Base-by-base conservation (phyloP, 2,329 filamentous ascomycete species). In the Aspergillus sergii region DNA sequence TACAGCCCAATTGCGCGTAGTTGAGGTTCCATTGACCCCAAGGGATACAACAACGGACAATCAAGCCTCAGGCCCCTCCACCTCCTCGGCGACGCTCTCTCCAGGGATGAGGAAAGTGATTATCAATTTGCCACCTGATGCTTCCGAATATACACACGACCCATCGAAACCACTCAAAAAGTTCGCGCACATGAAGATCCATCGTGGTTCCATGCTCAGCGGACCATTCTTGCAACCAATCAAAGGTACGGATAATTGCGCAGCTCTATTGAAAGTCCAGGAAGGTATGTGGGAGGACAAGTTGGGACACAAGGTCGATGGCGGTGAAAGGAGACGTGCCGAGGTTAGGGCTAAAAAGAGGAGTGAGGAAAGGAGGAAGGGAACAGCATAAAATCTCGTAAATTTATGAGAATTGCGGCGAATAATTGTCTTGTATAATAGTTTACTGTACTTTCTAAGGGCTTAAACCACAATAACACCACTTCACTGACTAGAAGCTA, bases 211-310 rank as follows among this genome's bases (percentile, higher is more conserved):
- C 71, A 88, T 85, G 34, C 93, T 98, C 68, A 84, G 84, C 26
- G 94, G 94, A 0, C 91, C 91, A 2, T 91, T 89, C 71, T 86
- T 93, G 7, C 82, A 89, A 74, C 87, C 88, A 5, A 75, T 94
- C 32, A 89, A 91, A 77, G 86, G 86, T 1, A 80, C 81, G 39
- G 78, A 81, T 63, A 85, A 87, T 1, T 80, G 82, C 46, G 88
- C 87, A 10, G 91, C 89, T 12, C 83, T 84, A 58, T 84, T 98
- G 69, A 83, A 84, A 66, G 85, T 92, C 26, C 88, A 89, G 61
- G 94, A 97, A 77, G 93, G 94, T 11, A 90, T 98, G 83, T 98
- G 94, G 95, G 94, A 98, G 82, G 85, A 93, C 72, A 89, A 86
- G 76, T 86, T 89, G 72, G 94, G 95, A 32, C 88, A 88, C 73